A percentile compares a stretch with the other conserved stretches of the same genome.
These are phyloP conservation scores for Cyberlindnera mississippiensis DNA, from an alignment of 805 yeast species.

Conservation along the genomic window DNA sequence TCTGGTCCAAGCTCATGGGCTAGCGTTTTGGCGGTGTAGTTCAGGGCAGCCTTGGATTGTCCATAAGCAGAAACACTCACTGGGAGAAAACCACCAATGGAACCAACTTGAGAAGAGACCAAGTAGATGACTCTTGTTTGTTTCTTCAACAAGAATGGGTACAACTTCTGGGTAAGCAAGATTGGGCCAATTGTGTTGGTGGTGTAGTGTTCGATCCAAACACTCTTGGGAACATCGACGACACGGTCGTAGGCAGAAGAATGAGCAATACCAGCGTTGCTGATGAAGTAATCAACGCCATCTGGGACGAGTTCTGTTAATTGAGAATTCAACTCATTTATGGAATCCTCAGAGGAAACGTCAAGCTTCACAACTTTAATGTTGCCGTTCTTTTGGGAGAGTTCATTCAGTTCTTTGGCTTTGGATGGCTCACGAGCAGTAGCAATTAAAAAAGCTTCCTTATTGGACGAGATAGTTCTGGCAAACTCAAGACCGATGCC, in stretches of 20 bases:
- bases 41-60: constrained; percentile 36
- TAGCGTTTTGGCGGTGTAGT: constrained; percentile 29
- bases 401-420: constrained; percentile 2
- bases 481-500: constrained; percentile 10
- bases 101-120: constrained; percentile 30
- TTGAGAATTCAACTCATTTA: constrained; percentile 4
- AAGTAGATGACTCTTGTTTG: constrained; percentile 27
- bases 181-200: constrained; percentile 30
- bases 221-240: constrained; percentile 1
- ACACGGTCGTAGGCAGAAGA: constrained; percentile 6
- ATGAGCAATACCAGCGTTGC: constrained; percentile 14
- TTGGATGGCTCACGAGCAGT: constrained; percentile 4
- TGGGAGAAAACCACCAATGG: constrained; percentile 18
- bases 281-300: constrained; percentile 17
- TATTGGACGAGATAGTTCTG: not conserved
- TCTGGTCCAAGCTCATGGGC: constrained; percentile 26
- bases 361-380: constrained; percentile 12
- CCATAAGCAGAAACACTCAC: constrained; percentile 31
- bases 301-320: constrained; percentile 5
- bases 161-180: constrained; percentile 17
- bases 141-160: constrained; percentile 23
- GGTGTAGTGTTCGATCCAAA: constrained; percentile 18
- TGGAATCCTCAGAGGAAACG: constrained; percentile 11
- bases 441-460: constrained; percentile 1
- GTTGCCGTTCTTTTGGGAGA: constrained; percentile 5